These are phyloP conservation scores for Neurospora intermedia DNA, from an alignment of 495 filamentous ascomycete genomes.

Conservation along the genomic window DNA sequence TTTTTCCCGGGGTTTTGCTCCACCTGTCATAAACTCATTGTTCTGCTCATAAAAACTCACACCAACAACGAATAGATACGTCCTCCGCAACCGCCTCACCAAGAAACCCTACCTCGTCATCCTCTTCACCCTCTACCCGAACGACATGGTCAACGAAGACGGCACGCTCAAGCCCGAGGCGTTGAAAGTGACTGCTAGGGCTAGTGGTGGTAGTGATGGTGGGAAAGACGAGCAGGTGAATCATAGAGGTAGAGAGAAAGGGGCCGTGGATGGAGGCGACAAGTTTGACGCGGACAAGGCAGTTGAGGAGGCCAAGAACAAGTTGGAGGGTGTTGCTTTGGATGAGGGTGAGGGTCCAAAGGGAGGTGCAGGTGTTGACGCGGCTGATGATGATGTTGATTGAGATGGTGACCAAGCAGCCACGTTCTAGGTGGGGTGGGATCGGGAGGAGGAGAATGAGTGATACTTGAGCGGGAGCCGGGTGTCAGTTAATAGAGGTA, in stretches of 20 bases:
- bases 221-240: slow-evolving; percentile 3
- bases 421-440: too few relatives aligned
- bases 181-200: slow-evolving; percentile 8
- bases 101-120: slow-evolving; percentile 67
- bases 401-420: too few relatives aligned
- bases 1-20: too few relatives aligned
- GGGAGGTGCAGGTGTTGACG: not conserved
- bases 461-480: too few relatives aligned
- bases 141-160: slow-evolving; percentile 49
- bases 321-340: slow-evolving; percentile 7
- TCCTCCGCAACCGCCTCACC: slow-evolving; percentile 65
- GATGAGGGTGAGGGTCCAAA: not conserved
- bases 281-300: slow-evolving; percentile 16
- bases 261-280: not conserved
- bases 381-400: slow-evolving; percentile 21
- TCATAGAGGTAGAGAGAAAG: too few relatives aligned
- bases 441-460: too few relatives aligned
- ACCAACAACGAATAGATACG: slow-evolving; percentile 43
- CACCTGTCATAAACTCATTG: too few relatives aligned
- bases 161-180: slow-evolving; percentile 39
- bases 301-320: slow-evolving; percentile 14
- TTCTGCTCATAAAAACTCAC: too few relatives aligned
- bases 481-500: too few relatives aligned
- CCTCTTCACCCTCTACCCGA: slow-evolving; percentile 60
- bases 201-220: slow-evolving; percentile 6